Evolutionary conservation across 2,329 filamentous ascomycete species (phyloP), one percentile per base, ranked within the genome.

Genomic region (Clarireedia monteithiana): DNA sequence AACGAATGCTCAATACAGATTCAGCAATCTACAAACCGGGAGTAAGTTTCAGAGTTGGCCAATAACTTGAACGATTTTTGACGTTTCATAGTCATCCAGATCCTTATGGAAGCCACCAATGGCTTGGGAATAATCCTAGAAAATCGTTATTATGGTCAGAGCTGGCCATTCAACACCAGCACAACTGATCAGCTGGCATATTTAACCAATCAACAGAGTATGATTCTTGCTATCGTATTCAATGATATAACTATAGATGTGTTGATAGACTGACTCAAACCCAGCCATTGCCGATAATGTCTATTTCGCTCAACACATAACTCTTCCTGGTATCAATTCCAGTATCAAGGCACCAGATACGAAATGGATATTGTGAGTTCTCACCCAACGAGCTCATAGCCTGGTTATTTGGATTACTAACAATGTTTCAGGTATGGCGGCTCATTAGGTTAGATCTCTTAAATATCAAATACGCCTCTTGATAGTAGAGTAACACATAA

Each of bases 91-190:
- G 73, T 79, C 59, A 75, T 80, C 30, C 75, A 80, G 59, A 78
- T 80, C 44, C 62, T 80, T 46, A 79, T 79, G 75, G 64, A 79
- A 63, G 75, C 73, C 5, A 77, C 74, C n/a, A 74, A 76, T 61
- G 78, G 78, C 2, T 65, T 80, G 30, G 78, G 78, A 7, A 75
- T 80, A 3, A 79, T 81, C 57, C 68, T 79, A 3, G 76, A 80
- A 61, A 77, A 79, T 53, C 68, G 76, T 20, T 77, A 77, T 60
- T 79, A 79, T 59, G 77, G 77, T 26, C 53, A 73, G 27, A 77
- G 75, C 59, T 79, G 69, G 56, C 77, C 77, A 0, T 77, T 73
- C 57, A 72, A 74, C 17, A 71, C 70, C 15, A 75, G 72, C 36
- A 75, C 74, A 1, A 78, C 76, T 3, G 77, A 80, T 59, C 68